A percentile compares a stretch with the other conserved stretches of the same genome.
Evolutionary conservation across 179 eudicot species (phyloP).

Genomic region (Heliamphora pulchella): DNA sequence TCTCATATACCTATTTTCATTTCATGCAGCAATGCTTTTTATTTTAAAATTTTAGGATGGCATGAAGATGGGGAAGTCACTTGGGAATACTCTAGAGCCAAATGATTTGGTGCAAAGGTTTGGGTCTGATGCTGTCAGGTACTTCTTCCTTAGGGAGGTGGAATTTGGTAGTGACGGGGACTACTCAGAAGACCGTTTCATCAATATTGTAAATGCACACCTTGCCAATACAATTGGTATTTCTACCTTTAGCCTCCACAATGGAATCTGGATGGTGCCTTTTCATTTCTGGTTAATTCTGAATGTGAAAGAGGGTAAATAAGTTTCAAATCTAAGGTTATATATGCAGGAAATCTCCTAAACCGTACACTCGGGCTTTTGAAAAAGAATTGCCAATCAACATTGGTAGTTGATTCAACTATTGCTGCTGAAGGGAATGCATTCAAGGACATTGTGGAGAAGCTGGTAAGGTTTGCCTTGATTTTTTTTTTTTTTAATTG

Average conservation of each 20-base stretch:
- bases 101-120: slow-evolving; percentile 81
- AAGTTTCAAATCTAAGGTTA: neutral
- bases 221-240: slow-evolving; percentile 96
- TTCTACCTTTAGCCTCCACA: slow-evolving; percentile 7
- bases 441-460: slow-evolving; percentile 69
- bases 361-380: slow-evolving; percentile 97
- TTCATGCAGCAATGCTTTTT: slow-evolving; percentile 69
- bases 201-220: slow-evolving; percentile 86
- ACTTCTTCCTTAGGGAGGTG: slow-evolving; percentile 92
- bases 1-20: slow-evolving; percentile 47
- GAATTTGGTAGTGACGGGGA: slow-evolving; percentile 97
- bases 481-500: neutral
- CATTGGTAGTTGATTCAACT: slow-evolving; percentile 66
- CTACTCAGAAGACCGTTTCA: slow-evolving; percentile 92
- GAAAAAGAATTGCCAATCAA: slow-evolving; percentile 88
- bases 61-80: slow-evolving; percentile 98
- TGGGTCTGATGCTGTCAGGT: slow-evolving; percentile 95
- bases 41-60: slow-evolving; percentile 82
- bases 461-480: slow-evolving; percentile 43
- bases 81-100: slow-evolving; percentile 92
- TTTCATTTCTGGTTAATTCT: neutral
- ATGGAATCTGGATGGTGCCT: neutral
- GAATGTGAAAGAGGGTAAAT: neutral
- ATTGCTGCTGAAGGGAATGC: slow-evolving; percentile 82
- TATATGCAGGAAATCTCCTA: slow-evolving; percentile 77